phyloP scores from a whole-genome alignment of 73 alveolate genomes.

The Paramecium biaurelia region DNA sequence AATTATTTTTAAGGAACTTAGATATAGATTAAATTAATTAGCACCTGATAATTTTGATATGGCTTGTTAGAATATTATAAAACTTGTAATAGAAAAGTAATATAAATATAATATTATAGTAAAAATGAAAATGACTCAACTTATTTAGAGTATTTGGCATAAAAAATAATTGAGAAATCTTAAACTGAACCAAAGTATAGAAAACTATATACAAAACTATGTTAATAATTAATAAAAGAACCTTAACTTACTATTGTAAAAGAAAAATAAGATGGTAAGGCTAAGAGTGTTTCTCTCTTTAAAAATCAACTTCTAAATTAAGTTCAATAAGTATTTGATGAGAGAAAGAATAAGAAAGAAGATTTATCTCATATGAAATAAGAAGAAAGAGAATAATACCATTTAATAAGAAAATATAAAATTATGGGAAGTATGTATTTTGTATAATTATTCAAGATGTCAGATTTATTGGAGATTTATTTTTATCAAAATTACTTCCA shows the following conservation, averaged over 20 bases:
- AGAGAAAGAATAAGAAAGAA: background rate
- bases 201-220: background rate
- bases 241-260: background rate
- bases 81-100: background rate
- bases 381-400: slow-evolving; percentile 2
- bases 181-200: slow-evolving; percentile 40
- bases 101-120: background rate
- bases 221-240: background rate
- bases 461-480: slow-evolving; percentile 25
- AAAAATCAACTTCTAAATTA: background rate
- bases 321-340: background rate
- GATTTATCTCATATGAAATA: background rate
- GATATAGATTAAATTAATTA: background rate
- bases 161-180: background rate
- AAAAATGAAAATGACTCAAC: background rate
- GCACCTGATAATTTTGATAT: background rate
- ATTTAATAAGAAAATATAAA: background rate
- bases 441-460: background rate
- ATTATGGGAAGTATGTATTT: slow-evolving; percentile 33
- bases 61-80: background rate
- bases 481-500: background rate
- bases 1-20: background rate
- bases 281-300: background rate
- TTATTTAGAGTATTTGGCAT: background rate
- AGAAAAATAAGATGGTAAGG: background rate